phyloP scores from a whole-genome alignment of 2,329 filamentous ascomycete species.

The Cladorrhinum sp. region DNA sequence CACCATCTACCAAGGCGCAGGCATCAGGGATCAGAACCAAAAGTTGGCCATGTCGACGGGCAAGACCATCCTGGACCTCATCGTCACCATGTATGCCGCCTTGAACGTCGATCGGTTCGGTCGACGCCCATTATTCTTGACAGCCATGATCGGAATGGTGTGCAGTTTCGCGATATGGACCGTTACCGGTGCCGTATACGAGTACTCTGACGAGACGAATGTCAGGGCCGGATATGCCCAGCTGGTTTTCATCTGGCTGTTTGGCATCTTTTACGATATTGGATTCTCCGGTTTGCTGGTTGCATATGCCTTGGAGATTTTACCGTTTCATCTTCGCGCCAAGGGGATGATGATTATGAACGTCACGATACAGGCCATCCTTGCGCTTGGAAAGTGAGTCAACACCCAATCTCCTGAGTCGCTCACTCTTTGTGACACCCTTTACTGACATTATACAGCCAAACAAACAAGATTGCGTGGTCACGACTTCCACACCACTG shows the following conservation, averaged over 20 bases:
- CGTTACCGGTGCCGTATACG: conserved; percentile 50
- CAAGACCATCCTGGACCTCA: conserved; percentile 57
- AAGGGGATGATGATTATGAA: conserved; percentile 65
- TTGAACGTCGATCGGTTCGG: conserved; percentile 49
- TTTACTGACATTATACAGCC: conserved; percentile 34
- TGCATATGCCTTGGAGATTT: conserved; percentile 56
- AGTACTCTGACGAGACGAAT: conserved; percentile 43
- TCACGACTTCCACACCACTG: conserved; percentile 56
- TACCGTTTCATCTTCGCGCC: conserved; percentile 56
- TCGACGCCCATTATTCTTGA: conserved; percentile 52
- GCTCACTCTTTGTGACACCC: not conserved
- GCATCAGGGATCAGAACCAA: conserved; percentile 54
- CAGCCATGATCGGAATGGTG: conserved; percentile 46
- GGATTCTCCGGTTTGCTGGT: conserved; percentile 57
- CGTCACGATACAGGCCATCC: conserved; percentile 58
- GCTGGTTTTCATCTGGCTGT: conserved; percentile 58
- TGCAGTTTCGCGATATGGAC: conserved; percentile 50
- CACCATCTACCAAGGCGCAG: conserved; percentile 58
- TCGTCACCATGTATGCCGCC: conserved; percentile 54
- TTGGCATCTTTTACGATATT: conserved; percentile 58
- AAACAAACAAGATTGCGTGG: conserved; percentile 64
- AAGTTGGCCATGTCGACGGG: conserved; percentile 55
- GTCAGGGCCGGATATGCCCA: conserved; percentile 49
- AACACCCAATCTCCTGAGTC: not conserved
- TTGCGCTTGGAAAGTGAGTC: conserved; percentile 59